phyloP scores from a whole-genome alignment of 106 monocot genomes.

The Apostasia ramifera region DNA sequence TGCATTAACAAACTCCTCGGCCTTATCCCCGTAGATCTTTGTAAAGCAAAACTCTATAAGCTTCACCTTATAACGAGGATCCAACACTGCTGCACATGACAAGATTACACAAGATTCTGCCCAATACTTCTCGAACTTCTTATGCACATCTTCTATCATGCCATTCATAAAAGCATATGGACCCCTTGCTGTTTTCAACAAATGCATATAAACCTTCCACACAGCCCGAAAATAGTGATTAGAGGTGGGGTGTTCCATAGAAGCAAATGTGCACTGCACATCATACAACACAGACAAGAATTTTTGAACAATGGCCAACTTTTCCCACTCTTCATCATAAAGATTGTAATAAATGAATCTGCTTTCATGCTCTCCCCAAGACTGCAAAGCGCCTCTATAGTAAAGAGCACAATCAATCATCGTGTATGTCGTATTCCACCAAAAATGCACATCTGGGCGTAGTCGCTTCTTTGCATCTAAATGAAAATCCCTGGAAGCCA shows the following conservation, averaged over 20 bases:
- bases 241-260: conserved; percentile 7
- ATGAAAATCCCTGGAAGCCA: conserved; percentile 10
- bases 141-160: conserved; percentile 2
- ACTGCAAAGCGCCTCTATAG: neutral
- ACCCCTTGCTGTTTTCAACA: conserved; percentile 6
- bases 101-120: neutral
- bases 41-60: conserved; percentile 14
- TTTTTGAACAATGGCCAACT: neutral
- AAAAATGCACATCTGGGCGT: conserved; percentile 3
- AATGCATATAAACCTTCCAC: conserved; percentile 15
- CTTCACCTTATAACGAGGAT: conserved; percentile 17
- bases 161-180: conserved; percentile 1
- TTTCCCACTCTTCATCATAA: conserved; percentile 8
- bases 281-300: conserved; percentile 11
- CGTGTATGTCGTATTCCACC: conserved; percentile 21
- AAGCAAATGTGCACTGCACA: neutral
- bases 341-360: conserved; percentile 3
- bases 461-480: conserved; percentile 7
- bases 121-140: conserved; percentile 20
- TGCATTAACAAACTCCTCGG: conserved; percentile 1
- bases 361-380: conserved; percentile 4
- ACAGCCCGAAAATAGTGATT: conserved; percentile 8
- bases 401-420: conserved; percentile 12
- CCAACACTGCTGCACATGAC: conserved; percentile 11
- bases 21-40: conserved; percentile 7